Evolutionary conservation across 192 early-diverging fungal species (phyloP), one percentile per base, ranked within the genome.

Genomic region (Geranomyces variabilis): DNA sequence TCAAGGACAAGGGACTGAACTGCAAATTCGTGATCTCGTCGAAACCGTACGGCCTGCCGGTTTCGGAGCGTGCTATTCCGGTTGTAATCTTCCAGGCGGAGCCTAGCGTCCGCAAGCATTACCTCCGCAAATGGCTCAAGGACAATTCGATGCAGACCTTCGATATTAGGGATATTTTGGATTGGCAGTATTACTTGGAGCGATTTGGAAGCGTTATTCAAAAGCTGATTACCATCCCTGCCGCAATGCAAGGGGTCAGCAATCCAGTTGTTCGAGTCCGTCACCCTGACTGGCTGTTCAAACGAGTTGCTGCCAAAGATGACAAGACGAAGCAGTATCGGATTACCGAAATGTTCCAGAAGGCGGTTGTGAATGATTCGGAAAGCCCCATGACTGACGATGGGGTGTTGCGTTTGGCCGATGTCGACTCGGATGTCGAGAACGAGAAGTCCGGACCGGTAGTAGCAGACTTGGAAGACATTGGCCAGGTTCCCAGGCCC

Each of bases 171-270:
- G 85, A 89, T 22, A 94, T 99, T 34, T 65, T 99, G 15, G 96
- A 99, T 79, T 99, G 97, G 97, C 78, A 90, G 57, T 99, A 99
- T 76, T 99, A 99, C 71, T 62, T 96, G 63, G 96, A 99, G 80
- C 89, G 97, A 33, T 97, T 99, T 63, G 93, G 92, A 44, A 88
- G 89, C 30, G 94, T 96, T 1, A 95, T 99, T 74, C 95, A 96
- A 74, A 99, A 98, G 76, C 80, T 98, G 29, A 96, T 99, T 67
- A 97, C 96, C 0, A 99, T 99, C 73, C 97, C 97, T 0, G 97
- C 97, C 9, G 95, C 95, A 0, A 93, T 96, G 93, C 97, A 99
- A 75, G 89, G 91, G 47, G 89, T 99, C 13, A 31, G 81, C 6
- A 99, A 99, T 75, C 97, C 97, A 0, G 90, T 99, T 24, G 94